These are phyloP conservation scores for Penicillium psychrofluorescens DNA, from an alignment of 495 filamentous ascomycete species.

Conservation along the genomic window DNA sequence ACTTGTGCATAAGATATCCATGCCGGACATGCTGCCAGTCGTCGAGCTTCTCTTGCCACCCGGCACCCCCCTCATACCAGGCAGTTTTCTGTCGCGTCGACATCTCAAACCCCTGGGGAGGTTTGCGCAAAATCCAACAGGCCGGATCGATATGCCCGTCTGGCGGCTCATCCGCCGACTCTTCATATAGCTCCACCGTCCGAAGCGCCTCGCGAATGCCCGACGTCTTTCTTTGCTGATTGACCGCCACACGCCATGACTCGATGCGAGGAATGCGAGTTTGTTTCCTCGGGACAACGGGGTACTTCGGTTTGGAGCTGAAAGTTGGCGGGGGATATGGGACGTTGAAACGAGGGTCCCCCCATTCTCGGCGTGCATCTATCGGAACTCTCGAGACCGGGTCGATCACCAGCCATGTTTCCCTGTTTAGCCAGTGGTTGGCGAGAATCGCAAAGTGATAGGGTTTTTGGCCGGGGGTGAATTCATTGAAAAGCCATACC, in stretches of 20 bases:
- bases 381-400: conserved; percentile 28
- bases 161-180: conserved; percentile 33
- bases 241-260: conserved; percentile 35
- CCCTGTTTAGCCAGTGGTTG: conserved; percentile 37
- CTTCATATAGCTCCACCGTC: conserved; percentile 22
- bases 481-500: conserved; percentile 31
- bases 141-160: conserved; percentile 33
- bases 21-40: conserved; percentile 33
- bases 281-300: conserved; percentile 4
- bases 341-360: conserved; percentile 31
- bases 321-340: conserved; percentile 19
- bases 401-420: conserved; percentile 35
- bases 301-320: conserved; percentile 21
- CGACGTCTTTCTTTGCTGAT: conserved; percentile 20
- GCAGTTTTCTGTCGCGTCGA: conserved; percentile 27
- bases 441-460: conserved; percentile 37
- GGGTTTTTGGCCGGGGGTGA: conserved; percentile 31
- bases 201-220: conserved; percentile 21
- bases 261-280: conserved; percentile 24
- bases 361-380: conserved; percentile 24
- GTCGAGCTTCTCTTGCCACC: conserved; percentile 35
- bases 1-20: conserved; percentile 30
- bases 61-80: conserved; percentile 36
- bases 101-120: conserved; percentile 33
- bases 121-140: conserved; percentile 36